phyloP scores from a whole-genome alignment of 306 rosid species.

The Casuarina glauca region DNA sequence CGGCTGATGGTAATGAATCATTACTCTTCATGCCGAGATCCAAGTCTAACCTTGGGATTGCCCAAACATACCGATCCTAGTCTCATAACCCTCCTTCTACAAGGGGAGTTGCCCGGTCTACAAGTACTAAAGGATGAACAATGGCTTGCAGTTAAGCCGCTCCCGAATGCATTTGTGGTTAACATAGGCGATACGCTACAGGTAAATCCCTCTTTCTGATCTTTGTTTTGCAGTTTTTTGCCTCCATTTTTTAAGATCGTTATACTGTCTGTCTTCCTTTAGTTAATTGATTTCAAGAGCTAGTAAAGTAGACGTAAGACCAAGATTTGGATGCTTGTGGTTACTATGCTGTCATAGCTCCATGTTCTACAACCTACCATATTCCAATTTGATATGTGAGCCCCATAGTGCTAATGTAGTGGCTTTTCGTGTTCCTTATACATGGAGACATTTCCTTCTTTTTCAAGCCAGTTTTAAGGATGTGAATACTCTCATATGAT shows the following conservation, averaged over 20 bases:
- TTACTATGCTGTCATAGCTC: too few species aligned
- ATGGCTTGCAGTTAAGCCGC: constrained; percentile 31
- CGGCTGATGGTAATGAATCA: constrained; percentile 1
- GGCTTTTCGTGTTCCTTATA: too few species aligned
- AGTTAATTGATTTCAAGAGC: not conserved
- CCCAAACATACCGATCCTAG: constrained; percentile 33
- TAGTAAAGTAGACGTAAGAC: too few species aligned
- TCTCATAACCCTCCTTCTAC: constrained; percentile 21
- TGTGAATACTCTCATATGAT: too few species aligned
- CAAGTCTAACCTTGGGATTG: constrained; percentile 37
- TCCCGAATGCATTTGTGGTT: constrained; percentile 28
- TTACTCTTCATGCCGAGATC: constrained; percentile 31
- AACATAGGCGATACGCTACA: constrained; percentile 25
- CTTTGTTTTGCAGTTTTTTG: too few species aligned
- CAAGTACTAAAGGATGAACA: constrained; percentile 30
- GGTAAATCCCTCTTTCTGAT: not conserved
- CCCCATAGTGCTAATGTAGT: too few species aligned
- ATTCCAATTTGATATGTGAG: too few species aligned
- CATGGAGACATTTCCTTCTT: too few species aligned
- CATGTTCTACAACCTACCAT: too few species aligned
- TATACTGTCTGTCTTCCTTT: not conserved
- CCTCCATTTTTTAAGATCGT: too few species aligned
- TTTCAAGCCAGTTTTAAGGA: too few species aligned
- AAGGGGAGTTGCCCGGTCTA: constrained; percentile 26
- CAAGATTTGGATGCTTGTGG: too few species aligned